A percentile compares a stretch with the other conserved stretches of the same genome.
These are phyloP conservation scores for Aspergillus pseudoviridinutans DNA, from an alignment of 2,329 filamentous ascomycete species.

Conservation along the genomic window DNA sequence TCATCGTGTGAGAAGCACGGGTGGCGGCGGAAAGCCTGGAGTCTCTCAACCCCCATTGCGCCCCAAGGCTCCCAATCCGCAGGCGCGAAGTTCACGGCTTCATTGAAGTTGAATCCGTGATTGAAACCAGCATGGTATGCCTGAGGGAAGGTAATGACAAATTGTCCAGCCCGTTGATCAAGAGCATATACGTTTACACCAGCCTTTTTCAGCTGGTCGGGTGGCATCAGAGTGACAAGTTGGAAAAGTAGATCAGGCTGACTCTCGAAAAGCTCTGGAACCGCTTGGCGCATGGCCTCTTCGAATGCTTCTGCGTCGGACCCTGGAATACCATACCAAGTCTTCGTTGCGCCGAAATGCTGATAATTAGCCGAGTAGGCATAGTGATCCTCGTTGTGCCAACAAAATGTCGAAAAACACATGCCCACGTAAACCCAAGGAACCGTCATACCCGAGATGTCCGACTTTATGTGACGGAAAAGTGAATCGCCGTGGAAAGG, in stretches of 20 bases:
- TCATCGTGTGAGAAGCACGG: conserved; percentile 98
- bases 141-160: conserved; percentile 94
- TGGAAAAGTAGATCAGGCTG: conserved; percentile 96
- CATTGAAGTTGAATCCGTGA: conserved; percentile 98
- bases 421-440: conserved; percentile 99
- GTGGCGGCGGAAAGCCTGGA: conserved; percentile 83
- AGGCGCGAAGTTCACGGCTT: conserved; percentile 97
- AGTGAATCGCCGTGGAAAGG: conserved; percentile 87
- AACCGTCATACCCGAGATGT: conserved; percentile 98
- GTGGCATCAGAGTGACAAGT: conserved; percentile 90
- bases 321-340: conserved; percentile 96
- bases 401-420: conserved; percentile 99
- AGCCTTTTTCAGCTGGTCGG: conserved; percentile 87
- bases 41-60: conserved; percentile 75
- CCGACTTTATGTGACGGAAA: conserved; percentile 95
- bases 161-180: conserved; percentile 93
- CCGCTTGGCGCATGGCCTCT: conserved; percentile 87
- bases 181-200: conserved; percentile 89
- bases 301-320: conserved; percentile 94
- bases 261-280: conserved; percentile 93
- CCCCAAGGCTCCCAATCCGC: conserved; percentile 93
- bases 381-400: conserved; percentile 98
- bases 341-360: conserved; percentile 96
- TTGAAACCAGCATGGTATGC: conserved; percentile 98
- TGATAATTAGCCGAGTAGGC: conserved; percentile 98